Percentiles rank a stretch among this genome's conserved stretches.
phyloP scores from a whole-genome alignment of 2,329 filamentous ascomycete genomes.

The Arachnopeziza araneosa region DNA sequence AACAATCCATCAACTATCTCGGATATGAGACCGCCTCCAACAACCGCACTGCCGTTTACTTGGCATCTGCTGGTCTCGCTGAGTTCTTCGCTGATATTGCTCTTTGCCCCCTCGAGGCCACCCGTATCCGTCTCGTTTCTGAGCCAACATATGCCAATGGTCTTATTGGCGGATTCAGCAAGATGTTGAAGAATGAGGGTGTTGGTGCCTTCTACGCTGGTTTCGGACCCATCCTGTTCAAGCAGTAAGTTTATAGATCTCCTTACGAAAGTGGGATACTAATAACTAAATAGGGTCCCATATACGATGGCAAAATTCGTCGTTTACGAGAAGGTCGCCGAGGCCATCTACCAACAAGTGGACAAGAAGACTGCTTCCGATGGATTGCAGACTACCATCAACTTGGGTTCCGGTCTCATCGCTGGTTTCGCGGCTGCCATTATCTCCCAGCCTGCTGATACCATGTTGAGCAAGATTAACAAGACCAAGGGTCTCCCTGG shows the following conservation, averaged over 20 bases:
- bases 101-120: conserved; percentile 87
- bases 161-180: conserved; percentile 71
- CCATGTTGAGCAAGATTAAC: conserved; percentile 95
- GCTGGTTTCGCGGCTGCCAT: conserved; percentile 82
- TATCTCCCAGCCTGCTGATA: conserved; percentile 86
- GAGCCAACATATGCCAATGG: conserved; percentile 80
- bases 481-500: conserved; percentile 84
- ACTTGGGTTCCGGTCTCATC: conserved; percentile 72
- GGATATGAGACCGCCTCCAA: conserved; percentile 72
- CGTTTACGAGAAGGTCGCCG: conserved; percentile 83
- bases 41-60: conserved; percentile 78
- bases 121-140: conserved; percentile 88
- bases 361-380: conserved; percentile 67
- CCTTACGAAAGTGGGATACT: conserved; percentile 8
- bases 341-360: conserved; percentile 61
- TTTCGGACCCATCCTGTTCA: conserved; percentile 82
- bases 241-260: conserved; percentile 52
- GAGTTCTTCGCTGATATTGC: conserved; percentile 74
- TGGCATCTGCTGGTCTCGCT: conserved; percentile 59
- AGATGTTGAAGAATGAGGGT: conserved; percentile 80
- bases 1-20: conserved; percentile 75
- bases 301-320: conserved; percentile 97
- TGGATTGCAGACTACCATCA: conserved; percentile 70
- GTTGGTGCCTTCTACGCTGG: conserved; percentile 83
- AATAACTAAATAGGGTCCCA: conserved; percentile 55